Percentiles rank a stretch among this genome's conserved stretches.
Evolutionary conservation across 306 rosid genomes (phyloP).

Genomic region (Cicer chorassanicum): DNA sequence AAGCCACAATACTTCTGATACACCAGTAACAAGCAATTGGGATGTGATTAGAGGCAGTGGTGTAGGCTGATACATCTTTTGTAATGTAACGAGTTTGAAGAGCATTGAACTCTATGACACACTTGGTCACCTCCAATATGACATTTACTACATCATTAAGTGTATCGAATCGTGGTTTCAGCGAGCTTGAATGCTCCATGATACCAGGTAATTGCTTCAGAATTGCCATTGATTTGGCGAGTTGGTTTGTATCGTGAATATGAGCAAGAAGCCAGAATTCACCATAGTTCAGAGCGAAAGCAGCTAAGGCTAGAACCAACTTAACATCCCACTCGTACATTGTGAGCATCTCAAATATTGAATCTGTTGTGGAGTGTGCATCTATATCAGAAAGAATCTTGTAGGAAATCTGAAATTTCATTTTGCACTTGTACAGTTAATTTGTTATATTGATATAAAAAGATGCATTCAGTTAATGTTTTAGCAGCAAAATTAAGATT

Average conservation of each 20-base stretch:
- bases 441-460: slow-evolving; percentile 10
- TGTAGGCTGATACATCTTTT: slow-evolving; percentile 44
- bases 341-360: slow-evolving; percentile 55
- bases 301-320: slow-evolving; percentile 57
- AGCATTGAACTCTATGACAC: slow-evolving; percentile 51
- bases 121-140: slow-evolving; percentile 53
- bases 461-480: background rate
- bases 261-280: slow-evolving; percentile 62
- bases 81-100: slow-evolving; percentile 51
- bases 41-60: slow-evolving; percentile 46
- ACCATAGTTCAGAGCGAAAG: slow-evolving; percentile 53
- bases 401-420: slow-evolving; percentile 54
- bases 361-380: slow-evolving; percentile 53
- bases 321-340: slow-evolving; percentile 58
- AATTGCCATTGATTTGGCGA: slow-evolving; percentile 60
- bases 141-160: slow-evolving; percentile 53
- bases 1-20: slow-evolving; percentile 51
- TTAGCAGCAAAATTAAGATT: slow-evolving; percentile 8
- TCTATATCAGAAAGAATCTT: slow-evolving; percentile 52
- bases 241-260: slow-evolving; percentile 50
- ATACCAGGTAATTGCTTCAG: slow-evolving; percentile 57
- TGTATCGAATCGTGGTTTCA: slow-evolving; percentile 58
- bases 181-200: slow-evolving; percentile 45
- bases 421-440: slow-evolving; percentile 26
- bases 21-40: slow-evolving; percentile 59